Percentiles rank a stretch among this genome's conserved stretches.
These are phyloP conservation scores for Candida sp. DNA, from an alignment of 1,139 yeast species.

Conservation along the genomic window DNA sequence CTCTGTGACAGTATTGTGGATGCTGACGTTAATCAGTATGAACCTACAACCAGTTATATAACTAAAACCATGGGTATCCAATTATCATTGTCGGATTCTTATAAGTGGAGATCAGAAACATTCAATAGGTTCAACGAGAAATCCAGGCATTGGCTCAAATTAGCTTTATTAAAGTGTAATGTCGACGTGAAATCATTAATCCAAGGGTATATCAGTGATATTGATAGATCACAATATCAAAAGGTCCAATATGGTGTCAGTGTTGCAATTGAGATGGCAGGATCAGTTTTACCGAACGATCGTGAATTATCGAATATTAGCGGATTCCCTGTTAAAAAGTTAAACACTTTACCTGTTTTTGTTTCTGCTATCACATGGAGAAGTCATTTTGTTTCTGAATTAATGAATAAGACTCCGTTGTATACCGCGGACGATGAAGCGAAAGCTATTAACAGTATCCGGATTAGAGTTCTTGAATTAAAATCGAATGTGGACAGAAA, in stretches of 20 bases:
- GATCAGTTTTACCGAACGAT: constrained; percentile 62
- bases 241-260: constrained; percentile 75
- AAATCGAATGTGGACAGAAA: constrained; percentile 10
- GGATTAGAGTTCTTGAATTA: constrained; percentile 13
- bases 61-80: constrained; percentile 58
- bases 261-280: constrained; percentile 89
- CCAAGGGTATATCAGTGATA: constrained; percentile 62
- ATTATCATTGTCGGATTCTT: constrained; percentile 73
- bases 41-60: constrained; percentile 69
- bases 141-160: constrained; percentile 66
- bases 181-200: constrained; percentile 77
- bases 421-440: constrained; percentile 28
- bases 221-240: constrained; percentile 27
- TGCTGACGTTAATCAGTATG: constrained; percentile 75
- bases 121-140: constrained; percentile 55
- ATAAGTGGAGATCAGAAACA: constrained; percentile 71
- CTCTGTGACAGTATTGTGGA: constrained; percentile 80
- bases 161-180: constrained; percentile 52
- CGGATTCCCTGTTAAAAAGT: constrained; percentile 23
- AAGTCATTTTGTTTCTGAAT: constrained; percentile 43
- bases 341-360: constrained; percentile 68
- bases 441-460: constrained; percentile 20
- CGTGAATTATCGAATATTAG: constrained; percentile 46
- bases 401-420: constrained; percentile 33
- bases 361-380: constrained; percentile 81